Evolutionary conservation across 441 rosid genomes (phyloP), one percentile per base, ranked within the genome.

Genomic region (Croton laevigatus): DNA sequence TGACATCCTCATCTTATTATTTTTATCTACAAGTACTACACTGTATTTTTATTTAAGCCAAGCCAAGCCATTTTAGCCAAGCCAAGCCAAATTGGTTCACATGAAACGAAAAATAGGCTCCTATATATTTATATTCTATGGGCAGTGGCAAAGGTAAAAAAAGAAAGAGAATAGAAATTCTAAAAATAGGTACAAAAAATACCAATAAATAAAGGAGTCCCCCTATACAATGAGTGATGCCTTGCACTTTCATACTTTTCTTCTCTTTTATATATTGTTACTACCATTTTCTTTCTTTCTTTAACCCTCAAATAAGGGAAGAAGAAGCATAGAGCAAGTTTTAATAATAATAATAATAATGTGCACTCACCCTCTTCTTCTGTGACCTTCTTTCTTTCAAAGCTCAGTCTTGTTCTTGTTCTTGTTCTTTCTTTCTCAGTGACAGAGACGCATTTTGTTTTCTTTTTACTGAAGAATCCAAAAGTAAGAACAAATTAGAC

Each of bases 271-370:
- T 37, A 20, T 13, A 8, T 7, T 12, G 3, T 62, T 8, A 3
- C 0, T 12, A 42, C 20, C 34, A 55, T 76, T 61, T 62, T 51
- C 65, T 61, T 66, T 32, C 59, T 3, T 23, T 37, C 59, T 59
- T 68, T 58, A 68, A 32, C 83, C 83, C 87, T 85, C 86, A 85
- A 86, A 83, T 70, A 82, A 77, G 69, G 80, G 86, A 87, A 80
- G 78, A 82, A 75, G 67, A 27, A 53, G 65, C 37, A 54, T 75
- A 70, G 75, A 66, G 73, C 1, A 49, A 40, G 44, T 40, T 83
- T 78, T 63, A 88, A 27, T 27, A 27, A 27, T 27, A 27, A 84
- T 63, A 88, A 27, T 27, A 27, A 27, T 27, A 27, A 84, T 84
- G 91, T 79, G 78, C 80, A 62, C 81, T 78, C 76, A 77, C 76